Conservation (phyloP, 352 stramenopile genomes). For the Globisporangium lucens region DNA sequence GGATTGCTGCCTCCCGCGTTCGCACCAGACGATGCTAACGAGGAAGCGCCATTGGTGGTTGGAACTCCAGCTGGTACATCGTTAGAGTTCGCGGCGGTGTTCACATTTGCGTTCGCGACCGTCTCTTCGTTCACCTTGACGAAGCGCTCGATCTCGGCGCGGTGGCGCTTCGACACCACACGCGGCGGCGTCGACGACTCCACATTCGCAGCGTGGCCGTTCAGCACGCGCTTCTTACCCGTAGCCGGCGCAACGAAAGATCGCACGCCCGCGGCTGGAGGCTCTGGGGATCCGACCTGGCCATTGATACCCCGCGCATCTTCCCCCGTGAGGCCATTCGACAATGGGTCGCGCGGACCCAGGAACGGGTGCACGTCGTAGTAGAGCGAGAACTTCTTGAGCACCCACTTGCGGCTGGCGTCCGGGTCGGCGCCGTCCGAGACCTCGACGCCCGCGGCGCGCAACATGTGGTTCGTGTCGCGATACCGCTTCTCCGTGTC, state of each 20-base stretch:
- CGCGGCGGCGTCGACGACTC: constrained; percentile 1
- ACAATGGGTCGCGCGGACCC: neutral
- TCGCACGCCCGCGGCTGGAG: constrained; percentile 8
- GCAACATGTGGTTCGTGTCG: constrained; percentile 12
- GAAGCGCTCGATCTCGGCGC: constrained; percentile 18
- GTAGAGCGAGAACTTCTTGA: constrained; percentile 22
- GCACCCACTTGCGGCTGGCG: constrained; percentile 8
- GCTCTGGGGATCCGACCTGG: neutral
- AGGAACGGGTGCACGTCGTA: constrained; percentile 22
- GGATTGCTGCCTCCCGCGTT: neutral
- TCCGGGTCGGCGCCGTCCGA: neutral
- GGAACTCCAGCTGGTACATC: neutral
- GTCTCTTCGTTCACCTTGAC: constrained; percentile 10
- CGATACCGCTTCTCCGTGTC: constrained; percentile 23
- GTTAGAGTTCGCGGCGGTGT: neutral
- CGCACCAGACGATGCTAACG: neutral
- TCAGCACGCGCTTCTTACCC: constrained; percentile 18
- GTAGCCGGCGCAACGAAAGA: neutral
- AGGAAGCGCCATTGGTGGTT: neutral
- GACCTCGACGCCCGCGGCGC: constrained; percentile 4
- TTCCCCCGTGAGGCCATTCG: neutral
- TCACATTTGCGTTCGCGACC: neutral
- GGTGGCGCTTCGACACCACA: constrained; percentile 14
- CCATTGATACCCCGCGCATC: neutral
- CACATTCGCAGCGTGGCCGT: constrained; percentile 3